Conservation (phyloP, 495 filamentous ascomycete species). For the Penicillium canariense region DNA sequence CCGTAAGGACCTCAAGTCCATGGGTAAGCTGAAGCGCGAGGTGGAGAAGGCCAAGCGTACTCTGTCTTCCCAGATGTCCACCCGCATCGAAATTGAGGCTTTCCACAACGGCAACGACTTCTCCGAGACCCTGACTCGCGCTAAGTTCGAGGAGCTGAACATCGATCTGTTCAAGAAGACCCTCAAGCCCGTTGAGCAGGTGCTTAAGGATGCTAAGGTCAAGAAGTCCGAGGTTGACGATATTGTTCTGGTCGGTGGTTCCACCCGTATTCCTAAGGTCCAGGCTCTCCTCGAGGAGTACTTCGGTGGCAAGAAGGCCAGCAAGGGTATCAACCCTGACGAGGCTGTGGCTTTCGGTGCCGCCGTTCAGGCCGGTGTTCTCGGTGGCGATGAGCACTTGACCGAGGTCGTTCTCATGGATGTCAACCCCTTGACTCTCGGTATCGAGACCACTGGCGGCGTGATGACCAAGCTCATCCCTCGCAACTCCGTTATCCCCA, state of each 20-base stretch:
- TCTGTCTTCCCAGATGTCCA: constrained; percentile 97
- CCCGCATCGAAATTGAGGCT: constrained; percentile 95
- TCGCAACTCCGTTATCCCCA: constrained; percentile 98
- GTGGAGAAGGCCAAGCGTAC: constrained; percentile 99
- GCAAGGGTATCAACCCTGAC: constrained; percentile 99
- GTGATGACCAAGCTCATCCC: constrained; percentile 99
- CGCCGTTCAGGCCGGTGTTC: constrained; percentile 96
- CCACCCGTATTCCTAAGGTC: constrained; percentile 98
- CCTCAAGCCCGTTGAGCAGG: constrained; percentile 97
- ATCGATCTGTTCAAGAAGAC: constrained; percentile 98
- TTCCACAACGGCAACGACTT: constrained; percentile 98
- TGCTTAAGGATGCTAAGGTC: constrained; percentile 87
- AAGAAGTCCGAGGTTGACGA: constrained; percentile 84
- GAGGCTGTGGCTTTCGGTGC: constrained; percentile 99
- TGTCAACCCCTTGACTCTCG: constrained; percentile 92
- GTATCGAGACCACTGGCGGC: constrained; percentile 99
- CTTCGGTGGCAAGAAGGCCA: constrained; percentile 99
- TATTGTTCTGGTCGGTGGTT: constrained; percentile 92
- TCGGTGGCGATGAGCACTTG: constrained; percentile 95
- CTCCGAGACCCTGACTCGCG: constrained; percentile 95
- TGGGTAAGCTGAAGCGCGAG: constrained; percentile 99
- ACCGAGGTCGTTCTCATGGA: constrained; percentile 94
- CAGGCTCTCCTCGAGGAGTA: constrained; percentile 97
- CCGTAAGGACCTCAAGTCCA: constrained; percentile 93
- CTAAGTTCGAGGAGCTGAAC: constrained; percentile 99